Percentiles rank a stretch among this genome's conserved stretches.
Evolutionary conservation across 352 stramenopile genomes (phyloP).

Genomic region (Elongisporangium senticosum): DNA sequence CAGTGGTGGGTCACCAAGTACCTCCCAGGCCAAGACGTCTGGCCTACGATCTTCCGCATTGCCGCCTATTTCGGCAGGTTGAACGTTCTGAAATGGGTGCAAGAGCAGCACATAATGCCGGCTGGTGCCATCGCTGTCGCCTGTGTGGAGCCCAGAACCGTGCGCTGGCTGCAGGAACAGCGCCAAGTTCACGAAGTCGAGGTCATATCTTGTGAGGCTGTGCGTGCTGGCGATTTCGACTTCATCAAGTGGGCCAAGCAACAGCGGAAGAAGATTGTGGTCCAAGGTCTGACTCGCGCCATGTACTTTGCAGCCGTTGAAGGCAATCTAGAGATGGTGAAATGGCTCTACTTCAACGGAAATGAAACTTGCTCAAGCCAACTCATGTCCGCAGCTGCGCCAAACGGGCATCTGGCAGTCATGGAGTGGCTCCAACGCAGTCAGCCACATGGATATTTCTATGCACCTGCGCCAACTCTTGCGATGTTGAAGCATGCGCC

Average conservation of each 20-base stretch:
- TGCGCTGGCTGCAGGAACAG: not conserved
- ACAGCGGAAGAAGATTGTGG: not conserved
- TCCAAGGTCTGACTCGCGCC: not conserved
- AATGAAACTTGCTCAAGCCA: not conserved
- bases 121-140: not conserved
- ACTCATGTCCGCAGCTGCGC: constrained; percentile 6
- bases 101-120: not conserved
- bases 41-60: not conserved
- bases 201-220: not conserved
- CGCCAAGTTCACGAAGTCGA: not conserved
- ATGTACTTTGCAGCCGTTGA: constrained; percentile 4
- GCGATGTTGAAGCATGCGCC: constrained; percentile 6
- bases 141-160: not conserved
- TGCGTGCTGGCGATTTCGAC: not conserved
- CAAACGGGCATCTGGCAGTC: constrained; percentile 25
- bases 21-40: not conserved
- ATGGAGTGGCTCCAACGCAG: constrained; percentile 10
- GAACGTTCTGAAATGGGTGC: not conserved
- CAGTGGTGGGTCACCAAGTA: not conserved
- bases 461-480: constrained; percentile 6
- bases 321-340: not conserved
- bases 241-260: not conserved
- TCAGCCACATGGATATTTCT: constrained; percentile 16
- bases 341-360: not conserved
- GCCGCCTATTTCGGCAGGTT: not conserved